Percentiles rank a stretch among this genome's conserved stretches.
phyloP scores from a whole-genome alignment of 176 grass and related monocot genomes.

The Ensete glaucum region DNA sequence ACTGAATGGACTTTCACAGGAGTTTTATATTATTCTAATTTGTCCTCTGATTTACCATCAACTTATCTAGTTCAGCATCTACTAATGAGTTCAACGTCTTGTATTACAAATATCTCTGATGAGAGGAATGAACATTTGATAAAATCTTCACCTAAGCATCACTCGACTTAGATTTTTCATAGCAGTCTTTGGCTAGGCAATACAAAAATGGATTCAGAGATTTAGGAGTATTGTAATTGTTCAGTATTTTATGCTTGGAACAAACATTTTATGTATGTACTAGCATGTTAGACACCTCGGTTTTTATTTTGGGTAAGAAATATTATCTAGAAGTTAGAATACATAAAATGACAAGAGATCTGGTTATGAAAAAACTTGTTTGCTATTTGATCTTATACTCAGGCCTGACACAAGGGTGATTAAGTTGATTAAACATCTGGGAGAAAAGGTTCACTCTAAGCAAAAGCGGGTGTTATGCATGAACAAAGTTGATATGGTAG shows the following conservation, averaged over 20 bases:
- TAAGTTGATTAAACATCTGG: conserved; percentile 74
- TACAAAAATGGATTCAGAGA: not conserved
- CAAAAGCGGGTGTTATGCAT: conserved; percentile 95
- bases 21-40: not conserved
- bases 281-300: not conserved
- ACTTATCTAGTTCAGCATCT: no score
- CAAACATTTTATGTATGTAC: not conserved
- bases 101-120: not conserved
- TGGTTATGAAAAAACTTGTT: no score
- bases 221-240: not conserved
- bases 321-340: not conserved
- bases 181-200: not conserved
- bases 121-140: not conserved
- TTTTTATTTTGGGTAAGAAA: not conserved
- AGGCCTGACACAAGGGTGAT: conserved; percentile 76
- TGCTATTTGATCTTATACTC: conserved; percentile 17
- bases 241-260: not conserved
- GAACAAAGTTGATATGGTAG: conserved; percentile 88
- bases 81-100: not conserved
- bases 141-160: not conserved
- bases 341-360: not conserved
- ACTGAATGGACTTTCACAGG: not conserved
- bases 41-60: no score
- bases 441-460: conserved; percentile 48
- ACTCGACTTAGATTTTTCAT: not conserved